phyloP scores from a whole-genome alignment of 2,329 filamentous ascomycete species.

The Paraphaeosphaeria minitans region DNA sequence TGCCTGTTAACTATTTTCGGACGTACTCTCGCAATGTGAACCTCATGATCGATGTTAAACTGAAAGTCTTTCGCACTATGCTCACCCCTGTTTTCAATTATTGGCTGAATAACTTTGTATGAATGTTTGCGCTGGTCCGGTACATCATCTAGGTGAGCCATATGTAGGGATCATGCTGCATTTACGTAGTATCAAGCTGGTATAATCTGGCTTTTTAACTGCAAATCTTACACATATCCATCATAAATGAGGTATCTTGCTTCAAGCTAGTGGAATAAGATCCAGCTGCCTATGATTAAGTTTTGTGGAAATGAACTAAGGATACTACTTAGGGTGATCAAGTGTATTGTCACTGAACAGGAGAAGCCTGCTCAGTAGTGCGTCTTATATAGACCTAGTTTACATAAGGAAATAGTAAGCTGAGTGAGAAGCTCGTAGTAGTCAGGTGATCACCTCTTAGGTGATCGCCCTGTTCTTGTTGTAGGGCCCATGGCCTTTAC shows the following conservation, averaged over 20 bases:
- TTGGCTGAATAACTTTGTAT: background rate
- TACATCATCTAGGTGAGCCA: background rate
- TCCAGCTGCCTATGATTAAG: background rate
- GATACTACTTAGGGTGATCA: no score
- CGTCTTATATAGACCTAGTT: no score
- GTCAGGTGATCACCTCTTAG: no score
- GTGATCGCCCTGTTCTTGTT: no score
- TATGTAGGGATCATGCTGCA: background rate
- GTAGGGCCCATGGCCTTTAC: no score
- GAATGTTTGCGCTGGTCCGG: background rate
- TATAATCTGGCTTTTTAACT: background rate
- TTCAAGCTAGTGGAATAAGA: background rate
- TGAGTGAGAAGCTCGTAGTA: no score
- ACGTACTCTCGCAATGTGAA: no score
- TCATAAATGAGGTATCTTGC: background rate
- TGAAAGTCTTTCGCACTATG: background rate
- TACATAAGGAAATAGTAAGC: no score
- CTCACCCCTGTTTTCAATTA: background rate
- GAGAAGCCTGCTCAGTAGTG: no score
- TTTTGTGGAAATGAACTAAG: no score
- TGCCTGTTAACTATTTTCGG: no score
- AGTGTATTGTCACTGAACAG: no score
- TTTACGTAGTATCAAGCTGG: background rate
- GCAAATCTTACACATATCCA: background rate
- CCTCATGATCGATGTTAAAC: background rate